Evolutionary conservation across 306 rosid species (phyloP).

Genomic region (Casuarina equisetifolia): DNA sequence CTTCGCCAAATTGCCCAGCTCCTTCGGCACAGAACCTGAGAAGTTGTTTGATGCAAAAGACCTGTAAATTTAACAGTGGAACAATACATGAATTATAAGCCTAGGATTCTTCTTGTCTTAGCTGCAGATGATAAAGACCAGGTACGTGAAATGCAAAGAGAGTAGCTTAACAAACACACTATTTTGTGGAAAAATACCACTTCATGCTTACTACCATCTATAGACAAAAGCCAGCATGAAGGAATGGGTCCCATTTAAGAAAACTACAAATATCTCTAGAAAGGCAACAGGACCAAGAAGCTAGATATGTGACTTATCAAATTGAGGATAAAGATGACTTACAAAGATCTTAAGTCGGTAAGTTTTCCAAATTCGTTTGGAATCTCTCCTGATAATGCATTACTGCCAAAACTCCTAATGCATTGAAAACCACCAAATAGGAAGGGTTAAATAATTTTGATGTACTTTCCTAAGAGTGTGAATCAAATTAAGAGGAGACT

Average conservation of each 20-base stretch:
- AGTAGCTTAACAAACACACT: neutral
- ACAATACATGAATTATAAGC: neutral
- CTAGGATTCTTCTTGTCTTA: neutral
- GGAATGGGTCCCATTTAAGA: neutral
- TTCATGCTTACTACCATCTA: neutral
- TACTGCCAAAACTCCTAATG: constrained; percentile 54
- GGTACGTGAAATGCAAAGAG: neutral
- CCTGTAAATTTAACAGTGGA: constrained; percentile 35
- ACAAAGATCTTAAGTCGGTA: too few relatives aligned
- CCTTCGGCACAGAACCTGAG: constrained; percentile 63
- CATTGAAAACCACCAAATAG: neutral
- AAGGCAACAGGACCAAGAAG: neutral
- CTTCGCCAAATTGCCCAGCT: constrained; percentile 59
- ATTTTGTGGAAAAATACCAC: neutral
- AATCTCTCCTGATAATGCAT: constrained; percentile 66
- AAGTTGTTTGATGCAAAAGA: neutral
- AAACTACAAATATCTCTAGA: neutral
- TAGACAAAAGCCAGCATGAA: neutral
- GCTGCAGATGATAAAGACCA: neutral
- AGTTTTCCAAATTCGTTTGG: constrained; percentile 41
- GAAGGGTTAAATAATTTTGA: neutral
- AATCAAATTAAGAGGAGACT: constrained; percentile 17
- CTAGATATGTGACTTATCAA: neutral
- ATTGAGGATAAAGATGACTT: neutral
- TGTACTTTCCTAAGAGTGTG: neutral